phyloP scores from a whole-genome alignment of 306 rosid genomes.

The Dryas drummondii region DNA sequence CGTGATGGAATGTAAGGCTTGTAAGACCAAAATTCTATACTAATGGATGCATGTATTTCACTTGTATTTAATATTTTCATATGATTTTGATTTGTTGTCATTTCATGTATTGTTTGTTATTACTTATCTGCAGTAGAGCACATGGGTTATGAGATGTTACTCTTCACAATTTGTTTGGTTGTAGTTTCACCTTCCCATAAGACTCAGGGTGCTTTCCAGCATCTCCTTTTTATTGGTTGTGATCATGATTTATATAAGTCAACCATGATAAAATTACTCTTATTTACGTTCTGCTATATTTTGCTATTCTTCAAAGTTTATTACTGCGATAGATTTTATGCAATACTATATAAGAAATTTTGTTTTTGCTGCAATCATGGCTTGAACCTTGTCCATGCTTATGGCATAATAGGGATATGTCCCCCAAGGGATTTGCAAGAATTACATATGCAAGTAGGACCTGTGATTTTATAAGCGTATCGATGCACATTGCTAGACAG shows the following conservation, averaged over 20 bases:
- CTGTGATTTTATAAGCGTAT: too few relatives aligned
- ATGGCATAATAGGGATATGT: too few relatives aligned
- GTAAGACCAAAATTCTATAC: conserved; percentile 4
- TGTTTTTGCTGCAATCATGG: too few relatives aligned
- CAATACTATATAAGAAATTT: too few relatives aligned
- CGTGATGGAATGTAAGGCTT: conserved; percentile 19
- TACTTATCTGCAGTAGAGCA: background rate
- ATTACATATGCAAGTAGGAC: too few relatives aligned
- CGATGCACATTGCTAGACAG: too few relatives aligned
- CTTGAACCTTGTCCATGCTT: too few relatives aligned
- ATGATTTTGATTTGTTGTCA: background rate
- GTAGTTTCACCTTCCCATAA: conserved; percentile 1
- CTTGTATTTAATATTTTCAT: background rate
- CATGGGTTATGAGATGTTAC: background rate
- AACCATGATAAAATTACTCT: background rate
- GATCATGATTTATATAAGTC: background rate
- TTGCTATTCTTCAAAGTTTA: too few relatives aligned
- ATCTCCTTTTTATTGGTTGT: background rate
- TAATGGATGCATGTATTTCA: conserved; percentile 1
- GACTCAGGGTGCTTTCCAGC: background rate
- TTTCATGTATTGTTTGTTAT: background rate
- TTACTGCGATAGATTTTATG: too few relatives aligned
- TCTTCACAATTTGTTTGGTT: background rate
- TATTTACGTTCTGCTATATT: background rate
- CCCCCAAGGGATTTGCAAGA: too few relatives aligned